Evolutionary conservation across 371 early-diverging fungal species (phyloP), one percentile per base, ranked within the genome.

Genomic region (Mortierella sp.): DNA sequence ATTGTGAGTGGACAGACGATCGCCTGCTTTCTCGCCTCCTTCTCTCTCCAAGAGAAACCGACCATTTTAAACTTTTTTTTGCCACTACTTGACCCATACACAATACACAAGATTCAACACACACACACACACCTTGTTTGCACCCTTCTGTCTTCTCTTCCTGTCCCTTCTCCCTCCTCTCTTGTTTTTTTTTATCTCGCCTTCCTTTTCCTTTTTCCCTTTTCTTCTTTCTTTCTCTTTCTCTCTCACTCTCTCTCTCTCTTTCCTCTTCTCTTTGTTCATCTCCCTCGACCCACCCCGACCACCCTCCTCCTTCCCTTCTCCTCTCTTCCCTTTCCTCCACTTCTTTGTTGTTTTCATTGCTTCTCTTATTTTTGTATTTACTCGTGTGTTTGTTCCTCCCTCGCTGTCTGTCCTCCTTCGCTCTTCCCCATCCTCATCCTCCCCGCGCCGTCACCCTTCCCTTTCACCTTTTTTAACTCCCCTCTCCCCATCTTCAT

Each of bases 331-430:
- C 29, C 51, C 54, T 32, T 54, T 41, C 60, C n/a, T 71, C 24
- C 32, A n/a, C 55, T 70, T 65, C 35, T 35, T 44, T 56, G 41
- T 72, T 77, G 32, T 48, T n/a, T 55, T 49, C 4, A 32, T 65
- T 68, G 16, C 35, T 44, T 41, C 24, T 71, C 41, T 58, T 51
- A 70, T 35, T 76, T 41, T 41, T 58, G 27, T 58, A 41, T 71
- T 21, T 72, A 41, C 38, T 46, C 41, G 51, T 27, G 38, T 49
- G 44, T 29, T 70, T 35, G n/a, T 35, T 51, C 68, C 24, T 48
- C 27, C 32, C 35, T 38, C 71, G 32, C 46, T 73, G 56, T 74
- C 56, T 24, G 54, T 78, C 60, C n/a, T 56, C 56, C 27, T 32
- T 21, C 51, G 8, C 29, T 27, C 41, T 35, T 38, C 56, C 43